Evolutionary conservation across 768 basidiomycete species (phyloP), one percentile per base, ranked within the genome.

Genomic region (Leccinum broughii): DNA sequence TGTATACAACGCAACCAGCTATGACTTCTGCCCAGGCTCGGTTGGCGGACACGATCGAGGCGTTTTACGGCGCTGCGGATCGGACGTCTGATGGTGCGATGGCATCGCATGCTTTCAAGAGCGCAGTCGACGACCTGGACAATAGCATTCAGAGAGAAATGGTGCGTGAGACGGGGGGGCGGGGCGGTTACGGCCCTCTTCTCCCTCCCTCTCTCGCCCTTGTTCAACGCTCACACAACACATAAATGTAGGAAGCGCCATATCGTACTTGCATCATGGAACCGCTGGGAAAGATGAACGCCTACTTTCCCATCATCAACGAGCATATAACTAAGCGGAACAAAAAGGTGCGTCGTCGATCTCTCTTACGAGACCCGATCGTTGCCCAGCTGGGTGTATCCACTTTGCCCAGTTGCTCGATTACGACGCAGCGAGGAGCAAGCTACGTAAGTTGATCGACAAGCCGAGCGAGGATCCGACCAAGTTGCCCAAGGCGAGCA

Each of bases 101-200:
- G 93, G 91, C 95, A 0, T 92, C 93, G 2, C 93, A 98, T 68
- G 92, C 97, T 2, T 99, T 98, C 81, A 96, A 92, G 70, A 85
- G 92, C 37, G 92, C 95, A 0, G 92, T 97, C 8, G 93, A 96
- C 66, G 97, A 99, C 62, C 80, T 98, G 49, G 97, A 99, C 67
- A 81, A 84, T 1, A 89, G 87, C 46, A 87, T 97, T 41, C 85
- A 85, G 30, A 76, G 93, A 60, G 93, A 97, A 73, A 80, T 99
- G 59, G 95, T 95, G 64, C 54, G 89, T n/a, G n/a, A n/a, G n/a
- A n/a, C n/a, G n/a, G n/a, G n/a, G n/a, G n/a, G n/a, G n/a, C n/a
- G n/a, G n/a, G n/a, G 37, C 46, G 52, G 55, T 52, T 17, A n/a
- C 13, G 13, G 11, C 32, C n/a, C 24, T 15, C 7, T 20, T n/a